A percentile compares a stretch with the other conserved stretches of the same genome.
These are phyloP conservation scores for Fomitopsis pinicola DNA, from an alignment of 1,284 basidiomycete genomes.

Conservation along the genomic window DNA sequence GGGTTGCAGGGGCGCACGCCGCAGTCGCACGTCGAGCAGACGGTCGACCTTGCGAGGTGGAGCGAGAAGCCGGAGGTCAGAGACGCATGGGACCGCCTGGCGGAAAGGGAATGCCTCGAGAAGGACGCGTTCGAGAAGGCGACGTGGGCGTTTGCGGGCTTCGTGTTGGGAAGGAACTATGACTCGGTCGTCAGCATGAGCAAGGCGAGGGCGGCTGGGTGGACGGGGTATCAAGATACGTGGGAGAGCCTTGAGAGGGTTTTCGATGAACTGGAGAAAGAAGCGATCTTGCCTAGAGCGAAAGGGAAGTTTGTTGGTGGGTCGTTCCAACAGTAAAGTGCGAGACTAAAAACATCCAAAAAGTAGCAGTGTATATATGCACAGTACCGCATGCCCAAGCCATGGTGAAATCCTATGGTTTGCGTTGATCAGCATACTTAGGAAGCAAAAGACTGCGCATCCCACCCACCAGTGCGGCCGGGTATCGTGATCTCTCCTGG, in stretches of 20 bases:
- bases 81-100: background rate
- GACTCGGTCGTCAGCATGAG: background rate
- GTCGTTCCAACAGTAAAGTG: background rate
- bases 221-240: background rate
- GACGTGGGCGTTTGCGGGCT: background rate
- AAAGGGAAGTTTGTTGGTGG: background rate
- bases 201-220: background rate
- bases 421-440: too few species aligned
- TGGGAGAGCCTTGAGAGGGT: background rate
- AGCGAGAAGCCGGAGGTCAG: background rate
- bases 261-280: background rate
- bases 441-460: too few species aligned
- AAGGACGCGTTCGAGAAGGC: background rate
- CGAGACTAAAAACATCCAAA: too few species aligned
- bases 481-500: background rate
- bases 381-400: too few species aligned
- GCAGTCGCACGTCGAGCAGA: slow-evolving; percentile 1
- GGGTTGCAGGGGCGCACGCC: background rate
- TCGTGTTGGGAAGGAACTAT: background rate
- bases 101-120: background rate
- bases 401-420: too few species aligned
- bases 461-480: too few species aligned
- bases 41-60: background rate
- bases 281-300: background rate
- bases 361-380: too few species aligned